Conservation (phyloP, 2,329 filamentous ascomycete genomes). For the Penicillium palitans region DNA sequence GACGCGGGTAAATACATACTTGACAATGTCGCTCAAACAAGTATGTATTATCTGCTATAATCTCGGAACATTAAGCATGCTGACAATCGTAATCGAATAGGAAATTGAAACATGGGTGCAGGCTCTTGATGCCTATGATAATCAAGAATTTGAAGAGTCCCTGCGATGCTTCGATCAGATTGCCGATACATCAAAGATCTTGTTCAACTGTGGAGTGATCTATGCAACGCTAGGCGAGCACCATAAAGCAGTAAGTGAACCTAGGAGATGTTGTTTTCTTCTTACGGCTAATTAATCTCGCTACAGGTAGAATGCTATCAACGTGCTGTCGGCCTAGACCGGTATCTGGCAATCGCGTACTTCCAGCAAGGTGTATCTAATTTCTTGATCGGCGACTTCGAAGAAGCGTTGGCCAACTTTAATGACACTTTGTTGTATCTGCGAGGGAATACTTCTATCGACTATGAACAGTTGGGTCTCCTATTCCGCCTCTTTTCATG, state of each 20-base stretch:
- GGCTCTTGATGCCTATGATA: constrained; percentile 89
- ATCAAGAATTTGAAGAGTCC: constrained; percentile 93
- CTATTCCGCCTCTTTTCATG: constrained; percentile 97
- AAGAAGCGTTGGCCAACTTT: constrained; percentile 96
- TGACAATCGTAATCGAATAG: constrained; percentile 48
- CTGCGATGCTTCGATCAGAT: constrained; percentile 81
- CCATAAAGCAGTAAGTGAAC: constrained; percentile 76
- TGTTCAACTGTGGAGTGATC: constrained; percentile 98
- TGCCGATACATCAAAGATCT: constrained; percentile 92
- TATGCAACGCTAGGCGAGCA: constrained; percentile 95
- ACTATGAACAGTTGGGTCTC: constrained; percentile 93
- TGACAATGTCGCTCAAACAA: constrained; percentile 61
- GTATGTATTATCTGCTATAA: constrained; percentile 37
- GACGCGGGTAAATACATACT: not conserved
- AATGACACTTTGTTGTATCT: constrained; percentile 96
- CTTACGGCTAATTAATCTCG: constrained; percentile 10
- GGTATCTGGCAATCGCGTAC: constrained; percentile 95
- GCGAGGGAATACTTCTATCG: constrained; percentile 93
- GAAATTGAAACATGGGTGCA: constrained; percentile 99
- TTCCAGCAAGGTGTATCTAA: constrained; percentile 99
- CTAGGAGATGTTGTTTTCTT: not conserved
- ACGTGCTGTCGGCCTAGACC: constrained; percentile 82
- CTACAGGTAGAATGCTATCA: constrained; percentile 89
- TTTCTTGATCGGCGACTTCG: constrained; percentile 93
- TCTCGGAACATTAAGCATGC: constrained; percentile 6